A percentile compares a stretch with the other conserved stretches of the same genome.
phyloP scores from a whole-genome alignment of 2,329 filamentous ascomycete species.

The Celoporthe dispersa region DNA sequence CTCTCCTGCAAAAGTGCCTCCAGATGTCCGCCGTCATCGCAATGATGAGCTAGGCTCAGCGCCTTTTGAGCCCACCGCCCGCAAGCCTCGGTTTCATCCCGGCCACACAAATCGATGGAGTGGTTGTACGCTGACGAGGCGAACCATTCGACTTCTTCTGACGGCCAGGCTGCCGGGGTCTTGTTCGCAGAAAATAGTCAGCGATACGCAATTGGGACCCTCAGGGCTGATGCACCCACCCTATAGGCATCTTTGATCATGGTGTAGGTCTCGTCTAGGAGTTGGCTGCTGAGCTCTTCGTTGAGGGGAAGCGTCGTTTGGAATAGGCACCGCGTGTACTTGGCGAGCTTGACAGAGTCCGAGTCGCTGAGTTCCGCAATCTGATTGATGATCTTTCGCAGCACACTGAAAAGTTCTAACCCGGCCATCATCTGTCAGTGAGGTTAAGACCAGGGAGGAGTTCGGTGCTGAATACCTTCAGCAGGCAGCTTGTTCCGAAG shows the following conservation, averaged over 20 bases:
- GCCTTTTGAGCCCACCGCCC: conserved; percentile 67
- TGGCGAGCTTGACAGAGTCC: conserved; percentile 65
- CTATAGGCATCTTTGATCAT: conserved; percentile 56
- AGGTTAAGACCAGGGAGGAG: neutral
- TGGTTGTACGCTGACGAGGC: conserved; percentile 71
- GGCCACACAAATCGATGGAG: conserved; percentile 67
- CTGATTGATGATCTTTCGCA: conserved; percentile 72
- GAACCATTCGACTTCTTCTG: conserved; percentile 77
- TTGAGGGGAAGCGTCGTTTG: conserved; percentile 65
- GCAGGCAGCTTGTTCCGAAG: conserved; percentile 57
- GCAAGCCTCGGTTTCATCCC: conserved; percentile 57
- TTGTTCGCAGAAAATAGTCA: neutral
- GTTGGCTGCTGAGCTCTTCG: conserved; percentile 58
- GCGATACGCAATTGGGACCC: conserved; percentile 34
- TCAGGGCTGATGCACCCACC: conserved; percentile 40
- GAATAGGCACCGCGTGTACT: conserved; percentile 80
- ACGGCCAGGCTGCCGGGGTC: conserved; percentile 55
- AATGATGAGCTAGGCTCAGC: conserved; percentile 62
- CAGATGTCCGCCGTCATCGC: conserved; percentile 57
- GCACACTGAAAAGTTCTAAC: conserved; percentile 54
- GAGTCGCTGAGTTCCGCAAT: conserved; percentile 63
- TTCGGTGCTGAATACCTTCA: conserved; percentile 46
- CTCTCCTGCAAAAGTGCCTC: conserved; percentile 49
- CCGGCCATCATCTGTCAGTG: conserved; percentile 15
- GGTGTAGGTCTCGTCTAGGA: conserved; percentile 66